Conservation (phyloP, 2,329 filamentous ascomycete species). For the Coniella vitis region DNA sequence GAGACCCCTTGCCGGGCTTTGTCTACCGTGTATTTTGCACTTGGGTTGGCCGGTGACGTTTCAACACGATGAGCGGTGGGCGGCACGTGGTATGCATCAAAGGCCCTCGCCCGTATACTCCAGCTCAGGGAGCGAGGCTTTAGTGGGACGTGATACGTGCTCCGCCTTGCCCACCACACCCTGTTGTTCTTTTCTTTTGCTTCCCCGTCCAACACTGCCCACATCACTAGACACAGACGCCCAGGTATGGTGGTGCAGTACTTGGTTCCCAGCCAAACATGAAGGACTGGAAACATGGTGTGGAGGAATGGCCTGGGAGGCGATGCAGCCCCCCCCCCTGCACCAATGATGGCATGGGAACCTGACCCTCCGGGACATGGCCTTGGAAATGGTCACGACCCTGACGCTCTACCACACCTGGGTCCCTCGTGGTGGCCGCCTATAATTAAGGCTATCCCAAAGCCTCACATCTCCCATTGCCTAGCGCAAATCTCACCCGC, state of each 20-base stretch:
- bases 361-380: conserved; percentile 8
- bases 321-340: conserved; percentile 1
- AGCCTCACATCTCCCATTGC: conserved; percentile 5
- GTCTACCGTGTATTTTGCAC: conserved; percentile 1
- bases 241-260: no score
- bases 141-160: neutral
- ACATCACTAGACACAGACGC: no score
- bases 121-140: neutral
- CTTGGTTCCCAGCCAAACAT: no score
- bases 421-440: conserved; percentile 11
- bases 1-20: conserved; percentile 4
- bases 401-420: conserved; percentile 10
- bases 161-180: no score
- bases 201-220: no score
- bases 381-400: conserved; percentile 10
- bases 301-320: no score
- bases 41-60: neutral
- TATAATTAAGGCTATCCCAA: conserved; percentile 11
- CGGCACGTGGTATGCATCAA: neutral
- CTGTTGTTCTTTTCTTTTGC: no score
- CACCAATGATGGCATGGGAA: conserved; percentile 12
- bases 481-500: neutral
- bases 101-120: neutral
- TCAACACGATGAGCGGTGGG: conserved; percentile 9
- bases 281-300: no score